A percentile compares a stretch with the other conserved stretches of the same genome.
phyloP scores from a whole-genome alignment of 2,329 filamentous ascomycete species.

The Xylaria sp. region DNA sequence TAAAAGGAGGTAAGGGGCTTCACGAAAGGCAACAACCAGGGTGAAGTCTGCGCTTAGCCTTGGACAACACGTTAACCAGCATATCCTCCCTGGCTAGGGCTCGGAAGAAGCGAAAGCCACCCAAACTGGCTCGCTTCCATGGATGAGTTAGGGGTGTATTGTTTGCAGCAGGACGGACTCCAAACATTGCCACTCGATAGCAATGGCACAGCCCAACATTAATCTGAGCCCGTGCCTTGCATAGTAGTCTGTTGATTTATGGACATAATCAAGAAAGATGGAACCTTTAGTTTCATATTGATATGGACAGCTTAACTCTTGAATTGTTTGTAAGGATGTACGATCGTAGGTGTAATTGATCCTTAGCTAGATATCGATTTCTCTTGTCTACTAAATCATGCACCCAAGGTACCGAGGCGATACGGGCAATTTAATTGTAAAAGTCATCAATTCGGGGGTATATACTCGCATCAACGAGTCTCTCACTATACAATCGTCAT shows the following conservation, averaged over 20 bases:
- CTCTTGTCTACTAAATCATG: background rate
- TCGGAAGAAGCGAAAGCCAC: background rate
- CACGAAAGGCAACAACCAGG: too few relatives aligned
- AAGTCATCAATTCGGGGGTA: slow-evolving; percentile 16
- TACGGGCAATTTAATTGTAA: background rate
- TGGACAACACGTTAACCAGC: too few relatives aligned
- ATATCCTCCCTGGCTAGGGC: background rate
- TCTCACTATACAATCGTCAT: background rate
- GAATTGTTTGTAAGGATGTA: too few relatives aligned
- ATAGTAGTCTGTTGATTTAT: background rate
- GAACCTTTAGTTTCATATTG: background rate
- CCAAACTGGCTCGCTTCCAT: background rate
- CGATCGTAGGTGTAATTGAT: background rate
- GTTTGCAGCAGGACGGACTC: background rate
- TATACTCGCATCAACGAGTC: slow-evolving; percentile 3
- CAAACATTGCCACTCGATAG: background rate
- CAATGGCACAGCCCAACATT: background rate
- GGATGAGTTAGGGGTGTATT: background rate
- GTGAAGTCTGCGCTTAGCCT: too few relatives aligned
- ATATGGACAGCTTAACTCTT: background rate
- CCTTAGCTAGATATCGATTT: background rate
- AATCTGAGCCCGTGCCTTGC: background rate
- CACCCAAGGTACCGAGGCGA: background rate
- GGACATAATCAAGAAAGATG: background rate
- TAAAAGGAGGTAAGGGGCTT: too few relatives aligned